A percentile compares a stretch with the other conserved stretches of the same genome.
Evolutionary conservation across 2,329 filamentous ascomycete genomes (phyloP).

Genomic region (Fusarium subglutinans): DNA sequence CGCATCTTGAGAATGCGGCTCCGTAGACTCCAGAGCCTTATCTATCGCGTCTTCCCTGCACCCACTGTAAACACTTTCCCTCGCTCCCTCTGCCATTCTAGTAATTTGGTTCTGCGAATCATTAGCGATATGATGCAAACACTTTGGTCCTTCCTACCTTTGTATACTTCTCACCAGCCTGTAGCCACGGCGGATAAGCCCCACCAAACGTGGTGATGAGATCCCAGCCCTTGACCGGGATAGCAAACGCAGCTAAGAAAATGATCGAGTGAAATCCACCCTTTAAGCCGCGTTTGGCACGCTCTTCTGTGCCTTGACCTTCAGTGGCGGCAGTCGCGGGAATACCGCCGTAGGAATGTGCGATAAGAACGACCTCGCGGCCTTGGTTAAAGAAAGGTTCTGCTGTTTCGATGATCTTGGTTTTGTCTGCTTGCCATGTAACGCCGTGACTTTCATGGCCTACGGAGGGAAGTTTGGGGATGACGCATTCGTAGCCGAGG

Average conservation of each 20-base stretch:
- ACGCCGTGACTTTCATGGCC: slow-evolving; percentile 1
- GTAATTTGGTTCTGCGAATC: background rate
- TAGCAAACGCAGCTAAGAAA: slow-evolving; percentile 14
- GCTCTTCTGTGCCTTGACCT: background rate
- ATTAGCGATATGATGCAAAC: background rate
- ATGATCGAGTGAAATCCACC: slow-evolving; percentile 11
- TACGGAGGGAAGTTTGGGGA: background rate
- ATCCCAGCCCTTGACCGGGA: slow-evolving; percentile 21
- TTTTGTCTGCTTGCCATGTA: slow-evolving; percentile 14
- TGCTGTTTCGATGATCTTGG: background rate
- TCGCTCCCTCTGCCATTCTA: background rate
- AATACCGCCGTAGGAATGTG: slow-evolving; percentile 23
- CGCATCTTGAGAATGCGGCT: slow-evolving; percentile 18
- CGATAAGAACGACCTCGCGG: background rate
- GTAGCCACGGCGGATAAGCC: slow-evolving; percentile 3
- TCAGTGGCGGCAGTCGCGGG: slow-evolving; percentile 6
- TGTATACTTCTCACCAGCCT: background rate
- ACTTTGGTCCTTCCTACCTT: background rate
- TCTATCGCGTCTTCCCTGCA: background rate
- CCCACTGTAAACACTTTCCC: background rate
- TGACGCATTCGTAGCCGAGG: background rate
- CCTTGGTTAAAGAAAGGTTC: background rate
- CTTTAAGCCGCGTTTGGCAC: background rate
- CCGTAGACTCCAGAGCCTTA: background rate
- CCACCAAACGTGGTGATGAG: slow-evolving; percentile 12